Percentiles rank a stretch among this genome's conserved stretches.
Evolutionary conservation across 495 filamentous ascomycete species (phyloP).

Genomic region (Penicillium paxilli): DNA sequence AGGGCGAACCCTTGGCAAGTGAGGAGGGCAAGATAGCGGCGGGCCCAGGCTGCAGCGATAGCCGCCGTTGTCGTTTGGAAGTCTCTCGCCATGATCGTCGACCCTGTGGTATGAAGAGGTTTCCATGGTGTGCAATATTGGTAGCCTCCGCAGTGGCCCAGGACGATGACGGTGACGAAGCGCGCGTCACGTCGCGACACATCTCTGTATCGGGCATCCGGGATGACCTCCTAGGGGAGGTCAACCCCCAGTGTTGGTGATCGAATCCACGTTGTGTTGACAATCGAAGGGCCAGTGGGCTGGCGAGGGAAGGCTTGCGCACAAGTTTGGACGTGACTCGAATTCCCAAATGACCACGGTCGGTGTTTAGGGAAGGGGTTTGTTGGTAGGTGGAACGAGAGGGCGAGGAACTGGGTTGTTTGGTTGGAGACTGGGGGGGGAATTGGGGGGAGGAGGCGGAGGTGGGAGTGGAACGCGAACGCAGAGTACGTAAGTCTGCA

Average conservation of each 20-base stretch:
- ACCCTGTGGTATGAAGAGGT: slow-evolving; percentile 7
- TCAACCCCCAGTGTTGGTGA: slow-evolving; percentile 41
- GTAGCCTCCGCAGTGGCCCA: slow-evolving; percentile 1
- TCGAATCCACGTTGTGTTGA: slow-evolving; percentile 46
- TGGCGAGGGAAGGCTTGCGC: neutral
- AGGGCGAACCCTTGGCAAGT: no score
- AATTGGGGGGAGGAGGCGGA: no score
- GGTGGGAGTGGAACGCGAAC: slow-evolving; percentile 8
- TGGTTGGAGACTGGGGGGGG: neutral
- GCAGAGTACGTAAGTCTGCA: slow-evolving; percentile 13
- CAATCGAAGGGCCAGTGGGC: slow-evolving; percentile 13
- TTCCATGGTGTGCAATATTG: slow-evolving; percentile 8
- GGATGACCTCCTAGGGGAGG: slow-evolving; percentile 52
- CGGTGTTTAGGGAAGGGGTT: neutral
- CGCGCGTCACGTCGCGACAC: slow-evolving; percentile 30
- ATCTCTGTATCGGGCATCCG: slow-evolving; percentile 34
- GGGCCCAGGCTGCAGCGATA: slow-evolving; percentile 3
- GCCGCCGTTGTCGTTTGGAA: slow-evolving; percentile 20
- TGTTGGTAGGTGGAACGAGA: neutral
- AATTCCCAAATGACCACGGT: neutral
- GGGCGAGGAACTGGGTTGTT: neutral
- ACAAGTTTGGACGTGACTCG: neutral
- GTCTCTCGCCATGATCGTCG: slow-evolving; percentile 28
- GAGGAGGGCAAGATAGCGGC: slow-evolving; percentile 1
- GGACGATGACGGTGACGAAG: neutral